Evolutionary conservation across 371 early-diverging fungal species (phyloP).

Genomic region (Mucor indicus): DNA sequence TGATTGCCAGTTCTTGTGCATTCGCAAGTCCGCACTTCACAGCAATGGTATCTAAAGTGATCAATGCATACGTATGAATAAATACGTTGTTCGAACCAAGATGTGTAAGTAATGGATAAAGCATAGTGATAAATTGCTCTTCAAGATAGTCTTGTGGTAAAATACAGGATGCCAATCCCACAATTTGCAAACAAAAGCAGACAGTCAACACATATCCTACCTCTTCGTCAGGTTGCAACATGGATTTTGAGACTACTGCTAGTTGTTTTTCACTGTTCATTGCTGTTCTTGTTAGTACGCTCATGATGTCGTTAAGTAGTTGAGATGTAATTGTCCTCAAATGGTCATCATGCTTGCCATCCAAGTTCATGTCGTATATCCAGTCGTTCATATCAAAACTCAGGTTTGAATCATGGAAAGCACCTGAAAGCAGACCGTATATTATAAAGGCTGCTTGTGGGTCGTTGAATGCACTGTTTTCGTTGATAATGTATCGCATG

Average conservation of each 20-base stretch:
- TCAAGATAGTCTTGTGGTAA: conserved; percentile 17
- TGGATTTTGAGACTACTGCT: not conserved
- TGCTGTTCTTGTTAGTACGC: conserved; percentile 9
- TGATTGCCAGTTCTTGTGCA: conserved; percentile 39
- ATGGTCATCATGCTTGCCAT: not conserved
- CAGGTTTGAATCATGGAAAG: not conserved
- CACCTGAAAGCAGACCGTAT: conserved; percentile 47
- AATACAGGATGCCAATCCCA: conserved; percentile 24
- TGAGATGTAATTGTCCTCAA: not conserved
- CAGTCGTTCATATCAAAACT: not conserved
- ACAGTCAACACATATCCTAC: conserved; percentile 23
- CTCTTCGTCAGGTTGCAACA: conserved; percentile 13
- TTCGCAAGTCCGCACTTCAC: conserved; percentile 22
- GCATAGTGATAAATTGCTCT: conserved; percentile 47
- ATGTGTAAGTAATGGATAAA: conserved; percentile 59
- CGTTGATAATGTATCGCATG: conserved; percentile 29
- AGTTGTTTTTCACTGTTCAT: not conserved
- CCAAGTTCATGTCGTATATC: not conserved
- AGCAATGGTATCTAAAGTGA: conserved; percentile 38
- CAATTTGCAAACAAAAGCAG: conserved; percentile 29
- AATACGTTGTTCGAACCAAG: conserved; percentile 42
- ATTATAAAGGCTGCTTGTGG: conserved; percentile 50
- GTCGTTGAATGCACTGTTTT: conserved; percentile 20
- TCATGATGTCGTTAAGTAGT: conserved; percentile 14
- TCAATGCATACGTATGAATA: conserved; percentile 38